Conservation (phyloP, 2,329 filamentous ascomycete genomes). For the Grosmannia serpens region DNA sequence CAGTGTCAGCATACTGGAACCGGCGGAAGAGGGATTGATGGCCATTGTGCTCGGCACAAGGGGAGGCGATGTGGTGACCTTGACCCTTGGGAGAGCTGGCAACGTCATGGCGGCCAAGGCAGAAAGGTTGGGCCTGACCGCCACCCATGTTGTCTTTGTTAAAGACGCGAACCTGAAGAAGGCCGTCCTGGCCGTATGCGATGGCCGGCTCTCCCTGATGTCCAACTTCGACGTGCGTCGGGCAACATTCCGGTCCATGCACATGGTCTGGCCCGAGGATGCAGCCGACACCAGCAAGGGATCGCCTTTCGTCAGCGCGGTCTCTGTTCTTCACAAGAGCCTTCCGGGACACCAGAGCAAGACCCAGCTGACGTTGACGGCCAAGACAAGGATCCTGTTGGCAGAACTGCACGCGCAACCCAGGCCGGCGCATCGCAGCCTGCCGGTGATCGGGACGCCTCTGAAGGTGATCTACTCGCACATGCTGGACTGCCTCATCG, state of each 20-base stretch:
- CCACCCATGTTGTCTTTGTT: slow-evolving; percentile 14
- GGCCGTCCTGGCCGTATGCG: slow-evolving; percentile 35
- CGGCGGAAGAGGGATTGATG: slow-evolving; percentile 16
- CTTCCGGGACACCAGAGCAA: slow-evolving; percentile 27
- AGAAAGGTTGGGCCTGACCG: slow-evolving; percentile 16
- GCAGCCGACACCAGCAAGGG: slow-evolving; percentile 31
- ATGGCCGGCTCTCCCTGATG: slow-evolving; percentile 33
- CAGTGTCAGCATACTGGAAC: slow-evolving; percentile 24
- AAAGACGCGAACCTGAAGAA: slow-evolving; percentile 7
- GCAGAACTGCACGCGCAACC: slow-evolving; percentile 36
- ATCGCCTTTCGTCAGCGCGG: slow-evolving; percentile 36
- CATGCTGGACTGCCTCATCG: slow-evolving; percentile 39
- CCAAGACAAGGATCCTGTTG: slow-evolving; percentile 38
- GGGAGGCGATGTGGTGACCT: slow-evolving; percentile 37
- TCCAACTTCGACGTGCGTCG: slow-evolving; percentile 21
- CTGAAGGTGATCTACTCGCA: slow-evolving; percentile 43
- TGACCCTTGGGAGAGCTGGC: slow-evolving; percentile 17
- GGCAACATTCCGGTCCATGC: slow-evolving; percentile 26
- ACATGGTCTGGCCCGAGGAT: slow-evolving; percentile 41
- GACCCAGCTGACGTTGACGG: slow-evolving; percentile 35
- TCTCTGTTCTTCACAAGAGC: slow-evolving; percentile 28
- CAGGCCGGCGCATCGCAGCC: slow-evolving; percentile 36
- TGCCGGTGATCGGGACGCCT: slow-evolving; percentile 36
- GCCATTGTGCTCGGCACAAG: slow-evolving; percentile 34
- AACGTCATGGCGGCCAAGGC: slow-evolving; percentile 13